Evolutionary conservation across 192 early-diverging fungal species (phyloP), one percentile per base, ranked within the genome.

Genomic region (Gryganskiella cystojenkinii): DNA sequence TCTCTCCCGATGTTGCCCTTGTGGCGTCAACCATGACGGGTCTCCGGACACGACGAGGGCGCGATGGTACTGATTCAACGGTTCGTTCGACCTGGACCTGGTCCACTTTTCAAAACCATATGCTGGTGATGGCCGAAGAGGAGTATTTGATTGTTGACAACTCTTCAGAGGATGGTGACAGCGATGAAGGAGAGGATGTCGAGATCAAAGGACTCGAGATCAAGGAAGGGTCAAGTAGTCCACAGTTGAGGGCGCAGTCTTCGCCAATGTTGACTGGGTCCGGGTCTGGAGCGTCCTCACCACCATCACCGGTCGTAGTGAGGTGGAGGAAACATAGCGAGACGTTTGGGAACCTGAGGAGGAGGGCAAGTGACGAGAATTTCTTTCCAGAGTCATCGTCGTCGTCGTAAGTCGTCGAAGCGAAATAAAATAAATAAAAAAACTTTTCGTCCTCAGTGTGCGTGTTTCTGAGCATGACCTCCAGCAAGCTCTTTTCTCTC

Each of bases 41-140:
- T 31, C 51, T 5, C 19, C 54, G 33, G 9, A 19, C 19, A 19
- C 19, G 11, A 20, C 17, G 35, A 1, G 19, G 35, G 19, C 3
- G 11, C 34, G 19, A 15, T 22, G 20, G 13, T 56, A 20, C n/a
- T 35, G 19, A 35, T 30, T 20, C 19, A 15, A 15, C 30, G 49
- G 33, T 20, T 24, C 1, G 9, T 56, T 30, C 55, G 52, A 17
- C 67, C 5, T 43, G 56, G 30, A 53, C 49, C 0, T 72, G 70
- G 70, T 46, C 70, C 0, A 35, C 47, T 17, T 72, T 60, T 60
- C 54, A 72, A 46, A 54, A 64, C 31, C 61, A 72, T 30, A 9
- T 72, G 33, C 17, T 76, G 25, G 64, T 76, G 15, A 37, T 76
- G 44, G 73, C 67, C 25, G 73, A 76, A 43, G 73, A 76, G 35